Evolutionary conservation across 2,329 filamentous ascomycete species (phyloP), one percentile per base, ranked within the genome.

Genomic region (Scedosporium minutisporum): DNA sequence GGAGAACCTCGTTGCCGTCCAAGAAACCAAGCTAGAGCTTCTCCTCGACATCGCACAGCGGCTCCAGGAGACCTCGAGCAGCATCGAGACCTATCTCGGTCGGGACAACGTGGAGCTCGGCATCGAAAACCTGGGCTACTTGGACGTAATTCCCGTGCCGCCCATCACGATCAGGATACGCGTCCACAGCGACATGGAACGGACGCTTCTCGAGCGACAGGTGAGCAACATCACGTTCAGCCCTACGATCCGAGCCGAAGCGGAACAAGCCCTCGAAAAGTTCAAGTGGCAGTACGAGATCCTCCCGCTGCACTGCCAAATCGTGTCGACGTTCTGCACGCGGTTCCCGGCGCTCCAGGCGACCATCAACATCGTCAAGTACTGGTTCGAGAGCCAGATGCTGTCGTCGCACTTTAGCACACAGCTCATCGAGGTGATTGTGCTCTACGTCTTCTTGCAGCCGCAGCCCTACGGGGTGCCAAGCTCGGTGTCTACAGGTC

Each of bases 1-100:
- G 0, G 93, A 97, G 71, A 91, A 96, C 70, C 76, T 97, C 7
- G 85, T 85, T 3, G 93, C 93, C 4, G 96, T 97, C 63, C 95
- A 99, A 73, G 86, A 92, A 70, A 93, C 92, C 12, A 99, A 99
- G 74, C 84, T 96, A 46, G 95, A 96, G 3, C 96, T 99, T 71
- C 80, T 95, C 3, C 76, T 97, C 3, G 84, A 87, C 68, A 86
- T 96, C 63, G 86, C 87, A 59, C 85, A 87, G 60, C 81, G 91
- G 2, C 77, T 99, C 1, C 80, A 84, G 62, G 80, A 84, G 18
- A 75, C 80, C 2, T 84, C 87, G 27, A 78, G 82, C 7, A 80
- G 78, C 51, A 80, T 91, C 48, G 83, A 78, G 29, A 86, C 87
- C 6, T 86, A 86, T 57, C 77, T 97, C 12, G 93, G 95, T 0